Conservation (phyloP, 495 filamentous ascomycete species). For the Talaromyces trachyspermus region DNA sequence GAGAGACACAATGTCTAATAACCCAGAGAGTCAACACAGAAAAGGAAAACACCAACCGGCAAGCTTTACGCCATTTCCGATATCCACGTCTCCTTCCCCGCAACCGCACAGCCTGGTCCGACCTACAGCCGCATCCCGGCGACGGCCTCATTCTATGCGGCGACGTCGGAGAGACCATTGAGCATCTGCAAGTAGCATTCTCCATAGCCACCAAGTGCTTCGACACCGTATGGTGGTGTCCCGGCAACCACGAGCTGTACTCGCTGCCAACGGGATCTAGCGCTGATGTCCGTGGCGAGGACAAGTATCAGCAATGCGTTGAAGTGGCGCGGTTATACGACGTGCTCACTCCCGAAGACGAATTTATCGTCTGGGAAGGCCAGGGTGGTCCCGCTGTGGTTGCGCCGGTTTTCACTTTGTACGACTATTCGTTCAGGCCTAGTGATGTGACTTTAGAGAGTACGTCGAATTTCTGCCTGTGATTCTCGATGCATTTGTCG, state of each 20-base stretch:
- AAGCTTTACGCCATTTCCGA: constrained; percentile 8
- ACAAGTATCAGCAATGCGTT: constrained; percentile 10
- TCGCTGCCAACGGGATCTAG: constrained; percentile 4
- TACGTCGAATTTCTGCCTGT: background rate
- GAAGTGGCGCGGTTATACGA: constrained; percentile 4
- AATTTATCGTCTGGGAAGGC: constrained; percentile 7
- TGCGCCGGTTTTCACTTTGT: constrained; percentile 7
- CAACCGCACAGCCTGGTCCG: constrained; percentile 2
- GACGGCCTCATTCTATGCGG: constrained; percentile 8
- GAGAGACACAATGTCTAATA: no score
- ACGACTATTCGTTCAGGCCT: constrained; percentile 8
- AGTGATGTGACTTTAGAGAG: constrained; percentile 6
- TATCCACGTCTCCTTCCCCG: constrained; percentile 3
- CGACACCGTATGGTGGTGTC: constrained; percentile 7
- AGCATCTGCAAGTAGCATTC: constrained; percentile 5
- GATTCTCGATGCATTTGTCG: background rate
- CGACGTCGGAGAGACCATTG: constrained; percentile 7
- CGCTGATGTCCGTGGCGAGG: constrained; percentile 1
- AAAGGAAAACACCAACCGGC: background rate
- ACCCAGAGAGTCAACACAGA: no score
- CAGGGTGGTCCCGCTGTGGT: constrained; percentile 6
- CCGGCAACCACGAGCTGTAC: constrained; percentile 9
- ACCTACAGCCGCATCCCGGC: constrained; percentile 5
- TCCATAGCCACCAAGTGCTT: constrained; percentile 7
- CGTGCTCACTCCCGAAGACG: constrained; percentile 6